Percentiles rank a stretch among this genome's conserved stretches.
Evolutionary conservation across 306 rosid species (phyloP).

Genomic region (Sesbania bispinosa): DNA sequence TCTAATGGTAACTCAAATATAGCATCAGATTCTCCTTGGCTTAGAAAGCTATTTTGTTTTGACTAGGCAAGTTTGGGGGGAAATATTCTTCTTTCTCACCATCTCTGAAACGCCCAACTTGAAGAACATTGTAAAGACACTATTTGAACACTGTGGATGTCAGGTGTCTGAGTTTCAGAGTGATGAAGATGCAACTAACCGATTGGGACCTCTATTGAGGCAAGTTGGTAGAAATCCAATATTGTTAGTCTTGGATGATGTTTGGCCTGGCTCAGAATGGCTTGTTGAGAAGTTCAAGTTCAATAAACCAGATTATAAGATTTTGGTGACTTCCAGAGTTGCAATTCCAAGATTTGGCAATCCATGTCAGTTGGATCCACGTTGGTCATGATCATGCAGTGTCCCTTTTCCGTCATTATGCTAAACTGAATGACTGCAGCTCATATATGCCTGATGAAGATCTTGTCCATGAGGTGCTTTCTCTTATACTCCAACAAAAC

Average conservation of each 20-base stretch:
- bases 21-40: not conserved
- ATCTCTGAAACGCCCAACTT: constrained; percentile 44
- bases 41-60: constrained; percentile 25
- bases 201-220: constrained; percentile 34
- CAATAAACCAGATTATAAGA: constrained; percentile 37
- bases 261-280: constrained; percentile 50
- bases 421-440: constrained; percentile 23
- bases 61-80: constrained; percentile 36
- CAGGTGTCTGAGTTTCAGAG: constrained; percentile 37
- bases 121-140: constrained; percentile 41
- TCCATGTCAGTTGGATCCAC: constrained; percentile 21
- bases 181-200: constrained; percentile 36
- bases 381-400: constrained; percentile 40
- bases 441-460: constrained; percentile 27
- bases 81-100: constrained; percentile 49
- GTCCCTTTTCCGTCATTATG: constrained; percentile 48
- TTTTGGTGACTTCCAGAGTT: constrained; percentile 71
- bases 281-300: constrained; percentile 42
- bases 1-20: not conserved
- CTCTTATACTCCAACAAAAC: constrained; percentile 17
- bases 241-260: constrained; percentile 67
- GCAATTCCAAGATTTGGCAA: constrained; percentile 42
- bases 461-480: constrained; percentile 37
- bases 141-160: constrained; percentile 34
- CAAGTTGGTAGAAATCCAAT: constrained; percentile 17